Conservation (phyloP, 345 rosid species). For the Gossypium arboreum region DNA sequence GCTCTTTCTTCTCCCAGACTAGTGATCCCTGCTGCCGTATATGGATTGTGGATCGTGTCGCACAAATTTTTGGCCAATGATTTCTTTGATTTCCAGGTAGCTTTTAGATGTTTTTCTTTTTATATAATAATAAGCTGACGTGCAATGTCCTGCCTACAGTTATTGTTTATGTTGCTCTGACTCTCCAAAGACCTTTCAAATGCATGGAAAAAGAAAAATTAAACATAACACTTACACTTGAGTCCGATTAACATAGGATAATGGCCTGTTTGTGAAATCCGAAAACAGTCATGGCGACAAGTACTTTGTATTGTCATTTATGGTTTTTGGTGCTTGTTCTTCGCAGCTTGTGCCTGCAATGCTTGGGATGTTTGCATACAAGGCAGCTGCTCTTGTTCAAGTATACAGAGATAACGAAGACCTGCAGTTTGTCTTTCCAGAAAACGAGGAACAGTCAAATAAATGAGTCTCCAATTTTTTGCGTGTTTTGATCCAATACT, state of each 20-base stretch:
- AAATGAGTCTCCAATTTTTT: constrained; percentile 14
- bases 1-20: constrained; percentile 93
- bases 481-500: neutral
- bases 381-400: constrained; percentile 94
- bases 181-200: neutral
- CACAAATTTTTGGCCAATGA: constrained; percentile 55
- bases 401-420: constrained; percentile 90
- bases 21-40: constrained; percentile 72
- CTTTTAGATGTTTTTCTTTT: neutral
- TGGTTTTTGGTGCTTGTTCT: neutral
- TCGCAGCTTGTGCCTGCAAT: constrained; percentile 81
- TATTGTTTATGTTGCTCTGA: neutral
- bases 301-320: neutral
- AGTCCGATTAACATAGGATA: neutral
- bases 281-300: neutral
- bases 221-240: neutral
- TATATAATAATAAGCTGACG: neutral
- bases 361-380: constrained; percentile 87
- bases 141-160: neutral
- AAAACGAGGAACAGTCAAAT: constrained; percentile 33
- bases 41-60: constrained; percentile 72
- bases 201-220: neutral
- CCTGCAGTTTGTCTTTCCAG: constrained; percentile 65
- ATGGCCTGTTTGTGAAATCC: neutral
- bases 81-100: constrained; percentile 83